These are phyloP conservation scores for Colletotrichum lupini DNA, from an alignment of 2,329 filamentous ascomycete genomes.

Conservation along the genomic window DNA sequence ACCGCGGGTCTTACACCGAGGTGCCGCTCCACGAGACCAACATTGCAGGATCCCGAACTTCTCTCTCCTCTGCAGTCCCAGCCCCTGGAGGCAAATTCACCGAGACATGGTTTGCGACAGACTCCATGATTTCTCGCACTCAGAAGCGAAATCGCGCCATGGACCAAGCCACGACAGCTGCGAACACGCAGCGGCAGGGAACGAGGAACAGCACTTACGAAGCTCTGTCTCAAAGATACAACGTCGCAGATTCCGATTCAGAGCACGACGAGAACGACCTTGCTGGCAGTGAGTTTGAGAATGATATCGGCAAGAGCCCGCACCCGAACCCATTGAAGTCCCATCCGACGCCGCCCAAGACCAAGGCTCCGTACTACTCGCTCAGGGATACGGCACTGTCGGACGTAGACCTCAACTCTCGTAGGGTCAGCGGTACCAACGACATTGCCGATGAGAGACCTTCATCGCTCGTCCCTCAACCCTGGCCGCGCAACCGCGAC, in stretches of 20 bases:
- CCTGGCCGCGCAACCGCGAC: slow-evolving; percentile 46
- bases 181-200: slow-evolving; percentile 45
- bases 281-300: slow-evolving; percentile 39
- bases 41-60: slow-evolving; percentile 5
- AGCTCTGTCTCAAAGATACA: slow-evolving; percentile 57
- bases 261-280: slow-evolving; percentile 49
- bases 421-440: slow-evolving; percentile 53
- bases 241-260: slow-evolving; percentile 52
- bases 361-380: slow-evolving; percentile 46
- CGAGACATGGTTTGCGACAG: slow-evolving; percentile 65
- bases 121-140: slow-evolving; percentile 65
- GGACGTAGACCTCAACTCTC: slow-evolving; percentile 58
- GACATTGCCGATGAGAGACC: slow-evolving; percentile 58
- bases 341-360: slow-evolving; percentile 53
- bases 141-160: slow-evolving; percentile 61
- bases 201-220: slow-evolving; percentile 53
- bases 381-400: slow-evolving; percentile 49
- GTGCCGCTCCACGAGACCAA: slow-evolving; percentile 56
- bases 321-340: slow-evolving; percentile 66
- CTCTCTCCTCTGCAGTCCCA: slow-evolving; percentile 31
- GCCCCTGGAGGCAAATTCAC: slow-evolving; percentile 55
- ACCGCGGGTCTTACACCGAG: slow-evolving; percentile 60
- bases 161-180: slow-evolving; percentile 44
- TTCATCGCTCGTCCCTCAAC: slow-evolving; percentile 30
- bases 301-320: slow-evolving; percentile 35